Evolutionary conservation across 2,329 filamentous ascomycete genomes (phyloP), one percentile per base, ranked within the genome.

Genomic region (Keithomyces neogunnii): DNA sequence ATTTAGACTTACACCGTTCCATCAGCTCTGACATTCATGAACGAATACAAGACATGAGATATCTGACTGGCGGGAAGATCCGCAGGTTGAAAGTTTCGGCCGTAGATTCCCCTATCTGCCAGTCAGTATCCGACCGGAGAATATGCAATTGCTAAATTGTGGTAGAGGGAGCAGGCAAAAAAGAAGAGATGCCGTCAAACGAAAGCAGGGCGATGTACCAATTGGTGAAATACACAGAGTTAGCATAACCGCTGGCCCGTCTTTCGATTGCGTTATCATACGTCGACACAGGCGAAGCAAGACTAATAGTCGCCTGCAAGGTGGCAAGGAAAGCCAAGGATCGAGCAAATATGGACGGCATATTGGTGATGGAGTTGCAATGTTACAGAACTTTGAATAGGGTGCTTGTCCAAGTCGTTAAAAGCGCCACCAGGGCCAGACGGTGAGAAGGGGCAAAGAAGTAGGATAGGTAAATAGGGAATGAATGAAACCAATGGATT

Each of bases 21-120:
- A 49, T 85, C 80, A 0, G 78, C 65, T 7, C 74, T 73, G 19
- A 95, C 67, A 62, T 95, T 91, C 60, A 88, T 86, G 67, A 96
- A 96, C 2, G 89, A 78, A 61, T 81, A 95, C 2, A 95, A 75
- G 2, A 95, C 74, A 60, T 93, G 88, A 0, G 86, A 92, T 48
- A 95, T 70, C 55, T 89, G 74, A 2, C 80, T 74, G 2, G 75
- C 80, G 0, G 85, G 85, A 7, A 95, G 75, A 58, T 89, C 75
- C 48, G 85, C 77, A 0, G 88, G 85, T 51, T 86, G 78, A 64
- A 86, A 89, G 58, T 87, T 81, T 48, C 89, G 79, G 29, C 72
- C 86, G 62, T 95, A 93, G 51, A 90, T 88, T 42, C 80, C 85
- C 86, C 76, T 78, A 26, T 2, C 19, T 42, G 45, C 3, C 11